Conservation (phyloP, 179 eudicot species). For the Nepenthes alata region DNA sequence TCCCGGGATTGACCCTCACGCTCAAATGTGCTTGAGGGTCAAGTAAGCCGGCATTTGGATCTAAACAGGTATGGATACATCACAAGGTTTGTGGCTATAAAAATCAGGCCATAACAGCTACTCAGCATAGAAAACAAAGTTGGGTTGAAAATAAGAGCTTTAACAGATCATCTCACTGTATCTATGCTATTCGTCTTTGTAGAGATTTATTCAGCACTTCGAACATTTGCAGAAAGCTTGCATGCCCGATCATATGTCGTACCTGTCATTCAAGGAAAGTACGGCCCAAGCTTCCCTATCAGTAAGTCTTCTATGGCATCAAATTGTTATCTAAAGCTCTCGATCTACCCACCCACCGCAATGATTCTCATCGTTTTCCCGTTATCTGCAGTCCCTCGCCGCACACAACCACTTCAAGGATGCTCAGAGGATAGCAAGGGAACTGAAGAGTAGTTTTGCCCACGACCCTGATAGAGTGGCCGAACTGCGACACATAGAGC, state of each 20-base stretch:
- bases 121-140: too few species aligned
- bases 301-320: constrained; percentile 33
- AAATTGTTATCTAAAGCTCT: not conserved
- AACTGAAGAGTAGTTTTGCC: constrained; percentile 48
- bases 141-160: too few species aligned
- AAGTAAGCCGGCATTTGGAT: too few species aligned
- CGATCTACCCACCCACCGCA: not conserved
- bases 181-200: constrained; percentile 4
- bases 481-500: constrained; percentile 73
- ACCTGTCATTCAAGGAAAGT: constrained; percentile 55
- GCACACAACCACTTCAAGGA: constrained; percentile 68
- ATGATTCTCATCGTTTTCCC: not conserved
- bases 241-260: constrained; percentile 71
- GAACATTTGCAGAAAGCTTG: constrained; percentile 86
- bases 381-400: constrained; percentile 39
- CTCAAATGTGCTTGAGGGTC: too few species aligned
- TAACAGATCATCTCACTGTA: too few species aligned
- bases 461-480: constrained; percentile 52
- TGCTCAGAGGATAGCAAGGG: constrained; percentile 76
- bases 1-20: too few species aligned
- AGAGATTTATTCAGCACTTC: constrained; percentile 91
- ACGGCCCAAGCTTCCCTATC: constrained; percentile 51
- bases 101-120: too few species aligned
- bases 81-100: too few species aligned
- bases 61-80: too few species aligned